phyloP scores from a whole-genome alignment of 2,329 filamentous ascomycete genomes.

The Amylocarpus encephaloides region DNA sequence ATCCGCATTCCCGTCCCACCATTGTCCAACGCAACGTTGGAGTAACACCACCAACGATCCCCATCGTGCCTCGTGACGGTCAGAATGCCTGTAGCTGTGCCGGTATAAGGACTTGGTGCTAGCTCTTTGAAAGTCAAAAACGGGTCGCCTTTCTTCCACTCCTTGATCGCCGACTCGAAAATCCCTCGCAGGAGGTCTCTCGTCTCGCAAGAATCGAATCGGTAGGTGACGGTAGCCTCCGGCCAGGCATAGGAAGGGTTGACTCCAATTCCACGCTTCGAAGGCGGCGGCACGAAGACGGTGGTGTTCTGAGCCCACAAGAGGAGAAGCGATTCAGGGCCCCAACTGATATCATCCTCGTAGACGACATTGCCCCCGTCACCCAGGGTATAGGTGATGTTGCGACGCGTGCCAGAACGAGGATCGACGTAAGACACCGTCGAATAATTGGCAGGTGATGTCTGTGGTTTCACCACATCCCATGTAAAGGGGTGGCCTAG shows the following conservation, averaged over 20 bases:
- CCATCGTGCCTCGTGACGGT: background rate
- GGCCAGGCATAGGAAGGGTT: conserved; percentile 1
- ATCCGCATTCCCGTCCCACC: background rate
- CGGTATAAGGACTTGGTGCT: background rate
- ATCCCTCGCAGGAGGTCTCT: background rate
- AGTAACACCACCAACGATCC: background rate
- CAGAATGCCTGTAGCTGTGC: background rate
- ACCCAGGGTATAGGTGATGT: background rate
- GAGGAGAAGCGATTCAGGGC: conserved; percentile 1
- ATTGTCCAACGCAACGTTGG: background rate
- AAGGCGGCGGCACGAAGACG: background rate
- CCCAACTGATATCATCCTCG: conserved; percentile 3
- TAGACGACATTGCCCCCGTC: conserved; percentile 1
- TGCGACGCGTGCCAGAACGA: background rate
- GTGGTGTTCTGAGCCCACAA: background rate
- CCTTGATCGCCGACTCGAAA: background rate
- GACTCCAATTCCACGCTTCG: background rate
- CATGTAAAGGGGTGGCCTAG: background rate
- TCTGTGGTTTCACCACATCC: background rate
- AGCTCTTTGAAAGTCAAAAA: conserved; percentile 1
- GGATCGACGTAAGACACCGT: conserved; percentile 2
- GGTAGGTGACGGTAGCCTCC: conserved; percentile 1
- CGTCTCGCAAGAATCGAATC: conserved; percentile 4
- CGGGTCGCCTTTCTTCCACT: conserved; percentile 1
- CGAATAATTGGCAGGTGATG: background rate